Evolutionary conservation across 1,139 yeast genomes (phyloP), one percentile per base, ranked within the genome.

Genomic region (Magnusiomyces paraingens): DNA sequence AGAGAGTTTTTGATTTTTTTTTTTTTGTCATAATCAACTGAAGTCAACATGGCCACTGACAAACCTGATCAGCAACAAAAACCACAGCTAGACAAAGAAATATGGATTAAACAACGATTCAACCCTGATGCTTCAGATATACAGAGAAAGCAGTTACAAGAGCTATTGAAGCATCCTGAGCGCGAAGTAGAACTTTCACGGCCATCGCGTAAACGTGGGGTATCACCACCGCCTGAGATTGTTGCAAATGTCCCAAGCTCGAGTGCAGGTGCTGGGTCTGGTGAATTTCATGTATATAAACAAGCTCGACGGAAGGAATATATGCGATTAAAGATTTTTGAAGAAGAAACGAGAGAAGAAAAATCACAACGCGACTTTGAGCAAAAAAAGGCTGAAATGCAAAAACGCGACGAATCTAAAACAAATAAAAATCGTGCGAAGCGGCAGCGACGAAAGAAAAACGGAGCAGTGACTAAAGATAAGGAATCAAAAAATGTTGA

Each of bases 191-290:
- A 39, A 17, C 49, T 61, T 38, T 57, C 59, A 15, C 14, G 43
- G 42, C 26, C 38, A 26, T 38, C 52, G 12, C 26, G 38, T 15
- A 52, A 57, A 46, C 43, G 57, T 14, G 48, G 49, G 32, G 50
- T 56, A 35, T 54, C 61, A 3, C 60, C 64, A 10, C 60, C 64
- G 5, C 62, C 66, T 6, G 63, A 61, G 29, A 50, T 61, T 29
- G 61, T 62, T 11, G 54, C 57, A 47, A 63, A 62, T 47, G 57
- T 62, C 12, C 54, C 64, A 10, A 70, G 73, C 2, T 67, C 73
- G 1, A 62, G 67, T 49, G 66, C 74, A 1, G 74, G 70, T n/a
- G 70, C 73, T 0, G 70, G 73, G 4, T 67, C 74, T 0, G 74
- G 73, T 10, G 73, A 70, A 50, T 70, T 70, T 53, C 74, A 71